These are phyloP conservation scores for Myxozyma udenii DNA, from an alignment of 805 yeast genomes.

Conservation along the genomic window DNA sequence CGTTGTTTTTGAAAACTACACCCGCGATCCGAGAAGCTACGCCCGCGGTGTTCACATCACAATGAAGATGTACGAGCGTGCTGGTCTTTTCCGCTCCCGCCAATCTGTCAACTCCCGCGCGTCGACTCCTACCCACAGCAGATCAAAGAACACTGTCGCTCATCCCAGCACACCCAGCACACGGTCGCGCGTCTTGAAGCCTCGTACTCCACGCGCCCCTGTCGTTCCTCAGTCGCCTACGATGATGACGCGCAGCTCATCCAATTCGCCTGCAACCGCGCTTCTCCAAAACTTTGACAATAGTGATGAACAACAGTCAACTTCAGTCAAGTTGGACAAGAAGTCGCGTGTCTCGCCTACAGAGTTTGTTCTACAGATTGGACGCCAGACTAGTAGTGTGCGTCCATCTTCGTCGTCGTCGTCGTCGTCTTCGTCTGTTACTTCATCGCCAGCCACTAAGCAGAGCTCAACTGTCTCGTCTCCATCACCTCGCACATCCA, in stretches of 20 bases:
- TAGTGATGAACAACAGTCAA: no score
- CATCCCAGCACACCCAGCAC: not conserved
- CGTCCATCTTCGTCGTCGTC: conserved; percentile 3
- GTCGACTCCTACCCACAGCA: not conserved
- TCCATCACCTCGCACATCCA: conserved; percentile 23
- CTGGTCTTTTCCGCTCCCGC: no score
- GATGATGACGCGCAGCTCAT: conserved; percentile 12
- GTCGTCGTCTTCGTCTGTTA: conserved; percentile 4
- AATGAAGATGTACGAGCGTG: not conserved
- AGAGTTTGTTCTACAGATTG: conserved; percentile 4
- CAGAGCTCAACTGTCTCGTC: not conserved
- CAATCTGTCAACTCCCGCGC: not conserved
- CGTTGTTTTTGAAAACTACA: conserved; percentile 18
- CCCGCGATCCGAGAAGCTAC: conserved; percentile 3
- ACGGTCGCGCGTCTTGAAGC: not conserved
- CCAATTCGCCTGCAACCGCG: not conserved
- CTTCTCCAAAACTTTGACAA: not conserved
- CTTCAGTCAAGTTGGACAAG: no score
- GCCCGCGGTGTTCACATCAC: not conserved
- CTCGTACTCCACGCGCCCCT: no score
- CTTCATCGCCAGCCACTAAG: not conserved
- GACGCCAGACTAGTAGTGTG: conserved; percentile 1
- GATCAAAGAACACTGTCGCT: not conserved
- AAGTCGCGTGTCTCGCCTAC: conserved; percentile 14
- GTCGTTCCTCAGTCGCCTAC: conserved; percentile 11